These are phyloP conservation scores for Trichoderma simmonsii DNA, from an alignment of 2,329 filamentous ascomycete species.

Conservation along the genomic window DNA sequence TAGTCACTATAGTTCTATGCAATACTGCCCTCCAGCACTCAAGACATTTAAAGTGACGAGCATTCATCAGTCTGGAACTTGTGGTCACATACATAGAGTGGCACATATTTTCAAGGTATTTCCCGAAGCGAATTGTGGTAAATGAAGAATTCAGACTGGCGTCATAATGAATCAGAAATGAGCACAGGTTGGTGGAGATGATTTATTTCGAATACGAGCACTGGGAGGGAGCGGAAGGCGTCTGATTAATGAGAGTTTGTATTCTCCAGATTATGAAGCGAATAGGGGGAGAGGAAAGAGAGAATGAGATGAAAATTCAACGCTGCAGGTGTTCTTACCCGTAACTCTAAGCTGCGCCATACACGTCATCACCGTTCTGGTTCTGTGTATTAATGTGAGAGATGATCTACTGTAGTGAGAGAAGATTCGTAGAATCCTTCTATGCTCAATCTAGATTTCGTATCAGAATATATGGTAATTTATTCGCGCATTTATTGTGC, in stretches of 20 bases:
- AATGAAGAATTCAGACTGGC: not conserved
- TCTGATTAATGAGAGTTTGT: not conserved
- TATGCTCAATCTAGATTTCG: not conserved
- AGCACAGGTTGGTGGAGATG: not conserved
- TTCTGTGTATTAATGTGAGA: not conserved
- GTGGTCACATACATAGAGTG: not conserved
- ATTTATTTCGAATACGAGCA: not conserved
- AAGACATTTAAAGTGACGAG: not conserved
- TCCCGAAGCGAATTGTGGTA: not conserved
- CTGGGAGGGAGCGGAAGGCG: not conserved
- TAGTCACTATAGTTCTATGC: not conserved
- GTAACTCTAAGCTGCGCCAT: not conserved
- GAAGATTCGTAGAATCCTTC: not conserved
- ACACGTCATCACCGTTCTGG: not conserved
- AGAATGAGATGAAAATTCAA: not conserved
- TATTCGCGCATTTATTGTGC: not conserved
- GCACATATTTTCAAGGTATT: not conserved
- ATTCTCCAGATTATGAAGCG: not conserved
- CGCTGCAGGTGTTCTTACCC: not conserved
- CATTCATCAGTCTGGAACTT: not conserved
- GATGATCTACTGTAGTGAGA: not conserved
- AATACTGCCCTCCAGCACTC: not conserved
- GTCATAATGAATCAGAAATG: not conserved
- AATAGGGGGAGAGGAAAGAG: not conserved
- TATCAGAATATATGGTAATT: not conserved